These are phyloP conservation scores for Fusarium musae DNA, from an alignment of 2,329 filamentous ascomycete genomes.

Conservation along the genomic window DNA sequence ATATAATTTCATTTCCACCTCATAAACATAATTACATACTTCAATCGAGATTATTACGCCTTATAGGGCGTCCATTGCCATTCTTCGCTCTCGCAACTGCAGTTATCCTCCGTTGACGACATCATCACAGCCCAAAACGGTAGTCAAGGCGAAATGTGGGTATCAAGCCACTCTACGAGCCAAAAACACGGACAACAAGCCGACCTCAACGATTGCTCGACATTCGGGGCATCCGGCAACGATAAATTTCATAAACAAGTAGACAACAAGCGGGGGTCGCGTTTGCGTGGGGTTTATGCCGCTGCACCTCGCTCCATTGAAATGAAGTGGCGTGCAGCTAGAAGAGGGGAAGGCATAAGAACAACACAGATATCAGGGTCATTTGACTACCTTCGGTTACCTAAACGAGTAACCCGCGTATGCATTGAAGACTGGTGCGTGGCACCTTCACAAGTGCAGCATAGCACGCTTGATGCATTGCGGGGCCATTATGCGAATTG, in stretches of 20 bases:
- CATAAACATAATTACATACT: accelerated
- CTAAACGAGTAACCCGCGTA: not conserved
- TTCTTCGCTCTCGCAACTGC: not conserved
- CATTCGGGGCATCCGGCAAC: not conserved
- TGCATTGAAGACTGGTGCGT: not conserved
- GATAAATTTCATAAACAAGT: not conserved
- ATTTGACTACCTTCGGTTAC: slow-evolving; percentile 15
- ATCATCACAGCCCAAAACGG: not conserved
- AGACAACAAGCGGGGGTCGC: slow-evolving; percentile 3
- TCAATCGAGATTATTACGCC: not conserved
- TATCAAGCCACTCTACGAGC: not conserved
- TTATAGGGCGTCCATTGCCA: not conserved
- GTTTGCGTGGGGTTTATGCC: not conserved
- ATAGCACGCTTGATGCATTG: not conserved
- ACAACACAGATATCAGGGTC: slow-evolving; percentile 18
- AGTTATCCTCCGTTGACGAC: not conserved
- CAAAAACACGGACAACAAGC: not conserved
- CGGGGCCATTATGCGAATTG: not conserved
- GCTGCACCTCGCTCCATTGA: slow-evolving; percentile 1
- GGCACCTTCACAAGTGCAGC: not conserved
- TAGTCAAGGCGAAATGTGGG: slow-evolving; percentile 7
- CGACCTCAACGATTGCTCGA: not conserved
- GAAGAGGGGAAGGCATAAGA: slow-evolving; percentile 9
- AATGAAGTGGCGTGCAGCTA: not conserved
- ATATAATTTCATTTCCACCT: not conserved